phyloP scores from a whole-genome alignment of 164 flowering plant genomes.

The Santalum album region DNA sequence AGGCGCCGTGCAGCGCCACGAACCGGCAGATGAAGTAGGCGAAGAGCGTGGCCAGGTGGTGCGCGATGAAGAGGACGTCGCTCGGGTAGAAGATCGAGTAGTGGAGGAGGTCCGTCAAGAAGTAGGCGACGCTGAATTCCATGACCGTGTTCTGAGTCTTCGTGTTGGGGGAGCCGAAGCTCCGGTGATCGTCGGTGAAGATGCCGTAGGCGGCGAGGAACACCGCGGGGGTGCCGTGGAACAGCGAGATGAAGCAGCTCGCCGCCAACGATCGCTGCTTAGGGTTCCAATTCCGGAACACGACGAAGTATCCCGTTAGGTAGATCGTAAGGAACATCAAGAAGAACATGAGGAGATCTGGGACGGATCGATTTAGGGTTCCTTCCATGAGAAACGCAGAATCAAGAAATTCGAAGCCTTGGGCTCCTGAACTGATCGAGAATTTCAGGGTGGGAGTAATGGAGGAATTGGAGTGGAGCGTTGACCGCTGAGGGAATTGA shows the following conservation, averaged over 20 bases:
- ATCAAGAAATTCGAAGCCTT: too few species aligned
- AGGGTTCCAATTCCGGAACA: constrained; percentile 55
- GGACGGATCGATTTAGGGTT: constrained; percentile 10
- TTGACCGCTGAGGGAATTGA: too few species aligned
- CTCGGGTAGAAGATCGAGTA: constrained; percentile 58
- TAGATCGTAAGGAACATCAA: constrained; percentile 39
- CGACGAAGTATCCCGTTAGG: constrained; percentile 36
- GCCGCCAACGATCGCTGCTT: constrained; percentile 66
- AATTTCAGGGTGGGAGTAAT: too few species aligned
- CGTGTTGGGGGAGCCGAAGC: constrained; percentile 57
- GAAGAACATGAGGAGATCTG: constrained; percentile 39
- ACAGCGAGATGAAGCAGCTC: constrained; percentile 68
- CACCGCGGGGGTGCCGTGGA: constrained; percentile 83
- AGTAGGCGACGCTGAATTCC: constrained; percentile 78
- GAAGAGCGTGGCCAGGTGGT: constrained; percentile 80
- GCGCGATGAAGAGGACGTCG: constrained; percentile 78
- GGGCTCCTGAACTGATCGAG: too few species aligned
- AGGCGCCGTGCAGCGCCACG: constrained; percentile 55
- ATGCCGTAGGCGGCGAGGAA: constrained; percentile 37
- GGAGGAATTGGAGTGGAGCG: too few species aligned
- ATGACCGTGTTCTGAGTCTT: constrained; percentile 42
- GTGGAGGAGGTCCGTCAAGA: constrained; percentile 60
- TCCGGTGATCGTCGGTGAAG: constrained; percentile 21
- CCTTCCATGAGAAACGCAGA: background rate
- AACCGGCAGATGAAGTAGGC: constrained; percentile 75